Conservation (phyloP, 805 yeast genomes). For the Priceomyces carsonii region DNA sequence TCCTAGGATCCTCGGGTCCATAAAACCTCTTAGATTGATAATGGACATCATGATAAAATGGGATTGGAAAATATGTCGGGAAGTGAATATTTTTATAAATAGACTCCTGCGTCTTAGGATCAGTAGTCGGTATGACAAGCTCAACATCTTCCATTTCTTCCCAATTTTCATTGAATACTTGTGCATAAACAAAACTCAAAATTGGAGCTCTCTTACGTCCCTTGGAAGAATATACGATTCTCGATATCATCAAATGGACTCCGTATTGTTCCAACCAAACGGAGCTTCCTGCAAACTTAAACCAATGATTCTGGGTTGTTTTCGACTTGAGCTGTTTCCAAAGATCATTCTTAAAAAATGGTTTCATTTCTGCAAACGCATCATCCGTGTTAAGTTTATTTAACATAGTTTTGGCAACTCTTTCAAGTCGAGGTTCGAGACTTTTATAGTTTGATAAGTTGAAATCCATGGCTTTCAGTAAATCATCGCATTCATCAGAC, state of each 20-base stretch:
- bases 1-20: constrained; percentile 32
- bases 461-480: constrained; percentile 1
- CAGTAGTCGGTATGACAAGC: constrained; percentile 12
- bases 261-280: constrained; percentile 17
- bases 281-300: constrained; percentile 13
- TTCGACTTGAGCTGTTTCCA: constrained; percentile 11
- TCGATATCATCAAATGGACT: constrained; percentile 14
- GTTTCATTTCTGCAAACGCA: constrained; percentile 6
- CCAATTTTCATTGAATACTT: constrained; percentile 15
- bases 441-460: constrained; percentile 4
- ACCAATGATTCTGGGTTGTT: constrained; percentile 11
- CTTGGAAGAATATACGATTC: constrained; percentile 12
- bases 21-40: constrained; percentile 13
- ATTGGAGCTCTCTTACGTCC: constrained; percentile 9
- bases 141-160: constrained; percentile 10
- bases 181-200: constrained; percentile 12
- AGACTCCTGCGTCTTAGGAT: constrained; percentile 5
- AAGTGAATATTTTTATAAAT: constrained; percentile 7
- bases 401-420: constrained; percentile 3
- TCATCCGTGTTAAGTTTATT: constrained; percentile 10
- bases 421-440: constrained; percentile 6
- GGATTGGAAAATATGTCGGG: constrained; percentile 13
- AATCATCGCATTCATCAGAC: constrained; percentile 3
- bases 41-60: constrained; percentile 11
- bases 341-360: constrained; percentile 7